A percentile compares a stretch with the other conserved stretches of the same genome.
Conservation (phyloP, 2,329 filamentous ascomycete species). For the Penicillium corylophilum region DNA sequence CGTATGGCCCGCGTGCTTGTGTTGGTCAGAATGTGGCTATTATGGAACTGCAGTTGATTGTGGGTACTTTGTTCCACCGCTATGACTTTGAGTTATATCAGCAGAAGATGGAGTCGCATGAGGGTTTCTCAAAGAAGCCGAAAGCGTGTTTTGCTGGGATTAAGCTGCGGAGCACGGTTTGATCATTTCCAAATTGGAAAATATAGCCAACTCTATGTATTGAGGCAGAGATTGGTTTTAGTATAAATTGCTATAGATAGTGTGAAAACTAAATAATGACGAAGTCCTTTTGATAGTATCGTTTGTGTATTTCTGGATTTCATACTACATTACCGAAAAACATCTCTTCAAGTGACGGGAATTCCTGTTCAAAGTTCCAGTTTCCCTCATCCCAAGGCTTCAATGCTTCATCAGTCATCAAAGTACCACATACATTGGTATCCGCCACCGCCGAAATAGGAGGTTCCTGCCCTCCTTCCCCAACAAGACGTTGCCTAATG, state of each 20-base stretch:
- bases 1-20: slow-evolving; percentile 44
- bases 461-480: neutral
- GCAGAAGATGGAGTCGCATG: slow-evolving; percentile 18
- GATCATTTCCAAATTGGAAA: neutral
- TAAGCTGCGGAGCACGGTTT: slow-evolving; percentile 3
- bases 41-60: slow-evolving; percentile 43
- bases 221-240: too few species aligned
- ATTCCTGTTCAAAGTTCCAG: slow-evolving; percentile 11
- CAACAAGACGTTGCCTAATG: slow-evolving; percentile 12
- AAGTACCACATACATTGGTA: neutral
- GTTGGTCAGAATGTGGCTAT: slow-evolving; percentile 45
- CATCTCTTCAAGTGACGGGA: slow-evolving; percentile 19
- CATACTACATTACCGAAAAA: slow-evolving; percentile 13
- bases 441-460: neutral
- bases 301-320: neutral
- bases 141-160: slow-evolving; percentile 21
- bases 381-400: slow-evolving; percentile 7
- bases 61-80: slow-evolving; percentile 28
- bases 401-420: neutral
- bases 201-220: too few species aligned
- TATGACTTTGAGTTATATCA: slow-evolving; percentile 22
- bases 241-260: too few species aligned
- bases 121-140: slow-evolving; percentile 26
- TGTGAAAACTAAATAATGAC: neutral
- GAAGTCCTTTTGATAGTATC: neutral